Base-by-base conservation (phyloP, 2,329 filamentous ascomycete genomes). In the Lachnellula hyalina region DNA sequence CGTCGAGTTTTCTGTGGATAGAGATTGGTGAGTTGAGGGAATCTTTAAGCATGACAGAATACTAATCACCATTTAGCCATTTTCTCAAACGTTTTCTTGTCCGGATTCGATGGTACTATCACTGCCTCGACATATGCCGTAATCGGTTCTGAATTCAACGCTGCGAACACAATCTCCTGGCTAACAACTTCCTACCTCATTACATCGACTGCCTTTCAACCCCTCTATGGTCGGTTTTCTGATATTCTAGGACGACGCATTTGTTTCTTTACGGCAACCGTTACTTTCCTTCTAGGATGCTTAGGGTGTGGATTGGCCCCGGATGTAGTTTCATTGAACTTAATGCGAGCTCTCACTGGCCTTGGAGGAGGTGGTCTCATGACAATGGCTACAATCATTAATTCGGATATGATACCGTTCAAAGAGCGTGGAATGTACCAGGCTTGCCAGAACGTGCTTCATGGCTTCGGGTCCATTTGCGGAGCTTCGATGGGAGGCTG, bases 111-210 rank as follows among this genome's bases (percentile, higher is more conserved):
- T 67, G 81, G 83, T 3, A 90, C 87, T 0, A 77, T 90, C 53
- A 90, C 87, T 67, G 86, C 86, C 0, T 83, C 86, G 2, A 87
- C 83, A 1, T 87, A 90, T 66, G 84, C 85, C 2, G 82, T 87
- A 51, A 89, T 90, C 60, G 86, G 84, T 46, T 89, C 85, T n/a
- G 81, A 88, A 61, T 90, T 90, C 65, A 76, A 82, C 59, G 81
- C 86, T 3, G 84, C 85, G 11, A 89, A 90, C 65, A 82, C 83
- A 11, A 86, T 87, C 1, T 89, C 86, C 0, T 90, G 87, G 87
- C 73, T 90, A 21, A 87, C 85, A 1, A 90, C 86, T 0, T 82
- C 85, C 0, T 90, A 89, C 63, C 75, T 90, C 21, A 74, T 90
- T 54, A 89, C 86, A 0, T 84, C 80, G 5, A 89, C 86, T 1